Conservation (phyloP, 1,284 basidiomycete genomes). For the Schizophyllum commune region DNA sequence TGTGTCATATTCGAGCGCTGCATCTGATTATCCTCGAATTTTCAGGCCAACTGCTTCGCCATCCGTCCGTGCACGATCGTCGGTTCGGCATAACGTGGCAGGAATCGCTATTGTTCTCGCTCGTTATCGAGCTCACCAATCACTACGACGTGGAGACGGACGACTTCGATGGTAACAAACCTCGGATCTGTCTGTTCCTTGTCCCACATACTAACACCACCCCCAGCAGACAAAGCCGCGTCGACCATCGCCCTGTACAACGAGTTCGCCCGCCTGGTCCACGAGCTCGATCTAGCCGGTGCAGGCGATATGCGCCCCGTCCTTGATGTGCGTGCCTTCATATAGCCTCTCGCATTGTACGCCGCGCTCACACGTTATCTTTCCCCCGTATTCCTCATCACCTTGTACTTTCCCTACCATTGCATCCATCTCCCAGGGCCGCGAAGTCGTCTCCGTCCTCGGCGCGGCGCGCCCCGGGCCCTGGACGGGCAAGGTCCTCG, state of each 20-base stretch:
- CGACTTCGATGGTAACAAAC: conserved; percentile 39
- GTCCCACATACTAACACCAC: not conserved
- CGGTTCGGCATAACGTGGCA: conserved; percentile 63
- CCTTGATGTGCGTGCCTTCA: conserved; percentile 57
- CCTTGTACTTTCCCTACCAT: too few species aligned
- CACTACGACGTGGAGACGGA: conserved; percentile 39
- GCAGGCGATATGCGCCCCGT: conserved; percentile 65
- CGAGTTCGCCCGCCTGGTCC: conserved; percentile 48
- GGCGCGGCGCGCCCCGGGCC: conserved; percentile 52
- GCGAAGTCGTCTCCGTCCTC: conserved; percentile 52
- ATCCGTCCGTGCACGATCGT: conserved; percentile 59
- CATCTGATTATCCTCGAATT: not conserved
- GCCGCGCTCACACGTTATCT: too few species aligned
- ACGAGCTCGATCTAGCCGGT: conserved; percentile 52
- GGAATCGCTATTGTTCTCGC: conserved; percentile 65
- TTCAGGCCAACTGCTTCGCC: conserved; percentile 59
- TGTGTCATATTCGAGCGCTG: not conserved
- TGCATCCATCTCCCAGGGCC: conserved; percentile 48
- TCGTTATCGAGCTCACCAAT: conserved; percentile 63
- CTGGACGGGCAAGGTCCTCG: conserved; percentile 61
- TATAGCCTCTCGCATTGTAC: not conserved
- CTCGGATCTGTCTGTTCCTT: conserved; percentile 1
- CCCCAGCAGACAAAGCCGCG: conserved; percentile 34
- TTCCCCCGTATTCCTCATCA: conserved; percentile 1
- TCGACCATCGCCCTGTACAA: conserved; percentile 58